Conservation (phyloP, 306 rosid genomes). For the Dryas alaskensis region DNA sequence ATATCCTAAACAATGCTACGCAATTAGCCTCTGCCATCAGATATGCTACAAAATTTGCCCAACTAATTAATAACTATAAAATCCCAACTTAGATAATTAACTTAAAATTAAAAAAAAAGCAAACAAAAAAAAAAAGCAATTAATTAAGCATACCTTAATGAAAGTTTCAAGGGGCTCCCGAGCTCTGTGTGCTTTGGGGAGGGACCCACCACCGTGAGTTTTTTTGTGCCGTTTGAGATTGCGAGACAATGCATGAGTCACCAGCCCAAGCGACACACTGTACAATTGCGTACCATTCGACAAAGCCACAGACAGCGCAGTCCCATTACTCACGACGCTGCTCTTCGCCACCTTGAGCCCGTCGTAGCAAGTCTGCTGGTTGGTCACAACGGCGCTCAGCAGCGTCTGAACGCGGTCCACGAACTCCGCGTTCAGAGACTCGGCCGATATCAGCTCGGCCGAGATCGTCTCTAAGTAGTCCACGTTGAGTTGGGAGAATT, state of each 20-base stretch:
- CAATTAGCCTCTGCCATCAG: background rate
- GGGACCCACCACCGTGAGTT: conserved; percentile 17
- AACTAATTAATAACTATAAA: background rate
- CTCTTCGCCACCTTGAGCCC: conserved; percentile 51
- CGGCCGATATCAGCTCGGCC: conserved; percentile 33
- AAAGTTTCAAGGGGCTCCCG: conserved; percentile 54
- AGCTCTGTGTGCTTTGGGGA: background rate
- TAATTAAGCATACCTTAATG: conserved; percentile 47
- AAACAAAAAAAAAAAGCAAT: background rate
- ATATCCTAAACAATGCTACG: background rate
- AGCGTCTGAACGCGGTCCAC: conserved; percentile 46
- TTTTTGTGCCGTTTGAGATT: conserved; percentile 29
- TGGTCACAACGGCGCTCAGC: conserved; percentile 71
- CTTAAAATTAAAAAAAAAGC: background rate
- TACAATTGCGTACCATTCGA: conserved; percentile 42
- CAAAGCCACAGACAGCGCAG: conserved; percentile 40
- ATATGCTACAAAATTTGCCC: background rate
- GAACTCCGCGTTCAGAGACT: conserved; percentile 22
- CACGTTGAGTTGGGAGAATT: conserved; percentile 54
- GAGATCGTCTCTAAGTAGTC: conserved; percentile 45
- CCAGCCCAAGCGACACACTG: conserved; percentile 72
- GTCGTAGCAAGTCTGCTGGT: conserved; percentile 72
- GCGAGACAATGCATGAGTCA: conserved; percentile 38
- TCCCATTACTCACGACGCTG: conserved; percentile 24
- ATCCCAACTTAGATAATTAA: background rate